Percentiles rank a stretch among this genome's conserved stretches.
Conservation (phyloP, 805 yeast genomes). For the Lachancea cidri region DNA sequence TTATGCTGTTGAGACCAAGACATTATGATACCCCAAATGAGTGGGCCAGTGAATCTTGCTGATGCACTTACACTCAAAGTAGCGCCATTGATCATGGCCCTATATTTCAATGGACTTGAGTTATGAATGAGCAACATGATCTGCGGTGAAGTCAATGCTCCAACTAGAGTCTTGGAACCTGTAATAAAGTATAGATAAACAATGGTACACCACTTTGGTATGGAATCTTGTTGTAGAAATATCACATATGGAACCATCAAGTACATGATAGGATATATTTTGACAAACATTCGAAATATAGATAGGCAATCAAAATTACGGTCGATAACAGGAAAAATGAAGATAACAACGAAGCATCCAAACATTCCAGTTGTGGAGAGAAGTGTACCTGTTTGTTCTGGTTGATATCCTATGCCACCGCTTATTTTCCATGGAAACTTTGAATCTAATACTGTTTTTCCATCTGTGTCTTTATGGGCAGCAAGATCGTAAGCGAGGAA, state of each 20-base stretch:
- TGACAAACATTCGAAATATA: constrained; percentile 39
- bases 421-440: constrained; percentile 43
- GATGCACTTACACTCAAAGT: constrained; percentile 48
- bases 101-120: constrained; percentile 46
- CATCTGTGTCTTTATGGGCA: constrained; percentile 15
- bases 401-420: constrained; percentile 49
- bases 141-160: constrained; percentile 49
- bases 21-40: constrained; percentile 48
- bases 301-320: constrained; percentile 41
- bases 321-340: constrained; percentile 49
- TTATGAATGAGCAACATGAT: constrained; percentile 49
- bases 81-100: constrained; percentile 57
- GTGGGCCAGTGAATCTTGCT: constrained; percentile 55
- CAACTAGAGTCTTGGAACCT: constrained; percentile 36
- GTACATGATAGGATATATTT: constrained; percentile 43
- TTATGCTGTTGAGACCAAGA: constrained; percentile 31
- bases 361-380: constrained; percentile 49
- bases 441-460: constrained; percentile 24
- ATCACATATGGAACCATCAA: constrained; percentile 43
- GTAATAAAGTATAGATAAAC: constrained; percentile 32
- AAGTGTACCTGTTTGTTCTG: constrained; percentile 45
- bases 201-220: constrained; percentile 21
- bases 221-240: constrained; percentile 36
- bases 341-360: constrained; percentile 45
- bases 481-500: constrained; percentile 40